Base-by-base conservation (phyloP, 176 grass and related monocot species). In the Hyparrhenia diplandra region DNA sequence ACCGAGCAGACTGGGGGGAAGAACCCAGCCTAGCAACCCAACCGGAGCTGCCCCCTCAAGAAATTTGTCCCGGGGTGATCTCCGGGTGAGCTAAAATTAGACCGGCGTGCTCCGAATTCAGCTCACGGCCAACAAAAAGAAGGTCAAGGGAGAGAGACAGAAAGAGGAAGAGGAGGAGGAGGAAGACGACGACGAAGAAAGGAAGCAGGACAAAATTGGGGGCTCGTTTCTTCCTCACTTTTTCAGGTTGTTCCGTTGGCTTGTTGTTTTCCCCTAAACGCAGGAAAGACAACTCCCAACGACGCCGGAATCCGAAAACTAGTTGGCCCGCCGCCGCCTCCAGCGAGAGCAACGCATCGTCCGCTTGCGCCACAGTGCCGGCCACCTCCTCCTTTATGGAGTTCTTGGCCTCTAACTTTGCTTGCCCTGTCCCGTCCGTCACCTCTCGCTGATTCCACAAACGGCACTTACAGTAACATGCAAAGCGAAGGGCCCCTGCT, bases 201-300 rank as follows among this genome's bases (percentile, higher is more conserved):
- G 57, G 41, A 57, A 85, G 58, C 61, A 74, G n/a, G 46, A 79
- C 83, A 90, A 90, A 89, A 40, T 89, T 89, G 64, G 42, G 41
- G 68, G 54, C 28, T 16, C 21, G 49, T 30, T 24, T 25, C 20
- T 51, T 29, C 10, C 27, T 64, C 37, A 49, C 14, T 46, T 17
- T 75, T 23, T 80, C 23, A 13, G 64, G 30, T 61, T 85, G 71
- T 66, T 78, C 46, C 34, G 57, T 81, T 71, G 55, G 13, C 45
- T 85, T 82, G 88, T 74, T 67, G 2, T 82, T 60, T 66, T 86
- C 5, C n/a, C 68, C 40, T 11, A 20, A 72, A 71, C 31, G 46
- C 17, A 76, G 17, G 10, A 28, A 84, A 28, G 42, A 83, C 60
- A 67, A 67, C 17, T 77, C 34, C 14, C 37, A 58, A 73, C 66